A percentile compares a stretch with the other conserved stretches of the same genome.
These are phyloP conservation scores for Penicillium capsulatum DNA, from an alignment of 2,329 filamentous ascomycete species.

Conservation along the genomic window DNA sequence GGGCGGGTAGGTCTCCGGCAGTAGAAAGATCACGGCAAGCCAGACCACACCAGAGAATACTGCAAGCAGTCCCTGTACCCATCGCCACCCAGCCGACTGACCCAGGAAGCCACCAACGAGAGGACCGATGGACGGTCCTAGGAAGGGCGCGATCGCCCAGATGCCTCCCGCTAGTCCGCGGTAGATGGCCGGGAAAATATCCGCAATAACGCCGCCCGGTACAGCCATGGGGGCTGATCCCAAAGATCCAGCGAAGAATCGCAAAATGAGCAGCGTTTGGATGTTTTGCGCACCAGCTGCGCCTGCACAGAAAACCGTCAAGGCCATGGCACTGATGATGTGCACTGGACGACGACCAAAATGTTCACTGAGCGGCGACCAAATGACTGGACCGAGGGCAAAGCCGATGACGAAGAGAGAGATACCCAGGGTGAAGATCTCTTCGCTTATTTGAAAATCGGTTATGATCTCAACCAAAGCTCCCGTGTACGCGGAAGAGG, in stretches of 20 bases:
- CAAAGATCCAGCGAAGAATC: conserved; percentile 61
- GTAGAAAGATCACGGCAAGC: conserved; percentile 21
- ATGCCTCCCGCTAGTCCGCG: conserved; percentile 56
- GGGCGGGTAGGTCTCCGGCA: conserved; percentile 31
- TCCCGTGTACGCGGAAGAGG: conserved; percentile 54
- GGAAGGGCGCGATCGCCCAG: conserved; percentile 64
- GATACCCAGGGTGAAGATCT: conserved; percentile 58
- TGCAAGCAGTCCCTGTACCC: conserved; percentile 30
- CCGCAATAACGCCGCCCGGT: conserved; percentile 49
- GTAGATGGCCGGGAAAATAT: conserved; percentile 53
- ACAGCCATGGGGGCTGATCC: conserved; percentile 52
- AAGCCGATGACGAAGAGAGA: conserved; percentile 65
- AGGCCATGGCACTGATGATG: conserved; percentile 49
- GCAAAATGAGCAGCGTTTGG: conserved; percentile 56
- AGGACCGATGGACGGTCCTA: conserved; percentile 42
- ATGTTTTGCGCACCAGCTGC: conserved; percentile 55
- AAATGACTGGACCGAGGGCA: conserved; percentile 55
- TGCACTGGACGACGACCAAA: conserved; percentile 59
- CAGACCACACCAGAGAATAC: conserved; percentile 27
- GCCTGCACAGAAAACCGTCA: conserved; percentile 58
- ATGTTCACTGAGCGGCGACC: conserved; percentile 63
- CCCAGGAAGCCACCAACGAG: conserved; percentile 31
- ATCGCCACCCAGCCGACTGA: conserved; percentile 27
- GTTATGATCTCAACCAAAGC: conserved; percentile 44
- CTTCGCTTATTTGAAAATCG: conserved; percentile 52